These are phyloP conservation scores for Paramarasmius palmivorus DNA, from an alignment of 1,284 basidiomycete species.

Conservation along the genomic window DNA sequence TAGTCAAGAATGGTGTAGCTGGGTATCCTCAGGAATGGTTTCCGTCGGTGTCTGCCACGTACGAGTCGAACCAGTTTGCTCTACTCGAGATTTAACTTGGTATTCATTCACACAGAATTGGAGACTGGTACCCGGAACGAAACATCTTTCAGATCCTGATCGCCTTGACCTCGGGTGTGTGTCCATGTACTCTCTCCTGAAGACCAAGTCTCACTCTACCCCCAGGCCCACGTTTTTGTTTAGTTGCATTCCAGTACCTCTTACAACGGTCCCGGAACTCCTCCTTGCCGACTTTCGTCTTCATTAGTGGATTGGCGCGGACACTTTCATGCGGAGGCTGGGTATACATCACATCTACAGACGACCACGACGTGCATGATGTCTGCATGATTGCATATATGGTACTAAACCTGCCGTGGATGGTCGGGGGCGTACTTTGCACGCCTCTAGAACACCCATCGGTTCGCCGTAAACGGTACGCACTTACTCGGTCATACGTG, in stretches of 20 bases:
- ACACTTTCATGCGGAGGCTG: constrained; percentile 89
- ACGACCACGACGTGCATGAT: constrained; percentile 85
- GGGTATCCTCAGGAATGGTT: constrained; percentile 92
- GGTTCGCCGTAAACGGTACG: constrained; percentile 55
- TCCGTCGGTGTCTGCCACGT: constrained; percentile 92
- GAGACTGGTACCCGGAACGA: constrained; percentile 90
- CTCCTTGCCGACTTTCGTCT: constrained; percentile 54
- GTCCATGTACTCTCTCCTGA: constrained; percentile 14
- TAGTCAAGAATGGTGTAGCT: constrained; percentile 87
- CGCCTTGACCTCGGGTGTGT: constrained; percentile 76
- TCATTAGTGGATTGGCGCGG: constrained; percentile 68
- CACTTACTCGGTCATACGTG: constrained; percentile 9
- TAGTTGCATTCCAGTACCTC: constrained; percentile 77
- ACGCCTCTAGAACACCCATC: constrained; percentile 44
- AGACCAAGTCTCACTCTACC: constrained; percentile 9
- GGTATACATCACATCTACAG: constrained; percentile 88
- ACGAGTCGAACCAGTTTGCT: constrained; percentile 30
- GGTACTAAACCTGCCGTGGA: constrained; percentile 84
- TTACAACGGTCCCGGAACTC: constrained; percentile 48
- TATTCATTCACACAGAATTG: constrained; percentile 55
- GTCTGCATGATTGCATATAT: constrained; percentile 88
- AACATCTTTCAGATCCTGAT: constrained; percentile 91
- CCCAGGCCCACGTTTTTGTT: constrained; percentile 75
- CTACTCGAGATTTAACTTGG: not conserved
- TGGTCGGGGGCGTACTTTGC: constrained; percentile 69